Base-by-base conservation (phyloP, 2,329 filamentous ascomycete species). In the Xylaria polymorpha region DNA sequence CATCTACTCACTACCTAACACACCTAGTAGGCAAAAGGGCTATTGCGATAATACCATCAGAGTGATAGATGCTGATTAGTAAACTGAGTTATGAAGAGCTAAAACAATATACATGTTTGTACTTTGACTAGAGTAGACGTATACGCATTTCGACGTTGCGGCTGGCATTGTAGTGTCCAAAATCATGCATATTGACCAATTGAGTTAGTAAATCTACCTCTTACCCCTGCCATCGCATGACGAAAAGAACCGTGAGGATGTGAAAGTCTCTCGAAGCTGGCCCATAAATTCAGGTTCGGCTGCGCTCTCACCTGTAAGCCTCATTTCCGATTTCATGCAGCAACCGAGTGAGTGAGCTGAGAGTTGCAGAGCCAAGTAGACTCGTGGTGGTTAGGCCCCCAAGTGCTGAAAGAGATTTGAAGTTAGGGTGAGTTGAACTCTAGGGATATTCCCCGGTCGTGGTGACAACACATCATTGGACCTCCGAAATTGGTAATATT, bases 271-370 rank as follows among this genome's bases (percentile, higher is more conserved):
- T 53, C 10, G 6, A 50, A 50, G 22, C 46, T 51, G 22, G 35
- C 15, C 35, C 22, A 61, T 48, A 39, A 46, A 61, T 3, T 48
- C 18, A 12, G 20, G 12, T 56, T 57, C 29, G 35, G 6, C 50
- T 53, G 43, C 22, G 53, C 22, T 51, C 43, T 43, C 44, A 58
- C 53, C 25, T 18, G 43, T 59, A 51, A 64, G 44, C 43, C 32
- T 59, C 22, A 32, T 43, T 59, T 59, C 53, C 18, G 50, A 43
- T 58, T 51, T 25, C 53, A 51, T 64, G 43, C 55, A 50, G 43
- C 29, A 18, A 32, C 43, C 37, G 58, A 43, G 25, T 25, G 41
- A 59, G 25, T 22, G 39, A 59, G 51, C 41, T 39, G 43, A 64
- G 43, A n/a, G 43, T 32, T 29, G 22, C 41, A n/a, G 61, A 63